Evolutionary conservation across 441 rosid genomes (phyloP), one percentile per base, ranked within the genome.

Genomic region (Bocquillonia castaneifolia): DNA sequence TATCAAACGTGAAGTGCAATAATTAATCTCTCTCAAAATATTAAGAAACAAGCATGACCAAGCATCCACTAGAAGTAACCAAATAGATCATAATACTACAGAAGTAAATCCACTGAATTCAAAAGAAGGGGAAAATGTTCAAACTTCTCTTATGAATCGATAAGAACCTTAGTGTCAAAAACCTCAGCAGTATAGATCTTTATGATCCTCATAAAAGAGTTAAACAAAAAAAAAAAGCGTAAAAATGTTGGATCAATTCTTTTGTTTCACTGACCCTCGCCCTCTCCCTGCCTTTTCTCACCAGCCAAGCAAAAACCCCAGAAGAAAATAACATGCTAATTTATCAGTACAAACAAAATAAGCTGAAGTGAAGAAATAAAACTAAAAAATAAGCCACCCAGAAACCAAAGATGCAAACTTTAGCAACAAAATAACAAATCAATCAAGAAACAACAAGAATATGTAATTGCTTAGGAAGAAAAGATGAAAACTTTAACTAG

Each of bases 381-480:
- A n/a, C n/a, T n/a, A 26, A 25, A 20, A 39, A n/a, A 1, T 20
- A 13, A 45, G 6, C 9, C 20, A 59, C 14, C 17, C 37, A 59
- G n/a, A 34, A 22, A 29, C 37, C 47, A 36, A 57, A 48, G 50
- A 58, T 34, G 36, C 23, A 36, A 45, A 45, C 8, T 48, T 68
- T 34, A 18, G 17, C 7, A 6, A 48, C 31, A 5, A 7, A 45
- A 3, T 15, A 25, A 67, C 23, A 12, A 13, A 44, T 60, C 22
- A 54, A 56, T 2, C 63, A 32, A 60, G 6, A 80, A 77, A 3
- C 40, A 36, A 36, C 40, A 36, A 36, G 10, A 36, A 36, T n/a
- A n/a, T n/a, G n/a, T n/a, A n/a, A n/a, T n/a, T n/a, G n/a, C n/a
- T n/a, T n/a, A 36, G 40, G 40, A 36, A 3, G 10, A 36, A 36